A percentile compares a stretch with the other conserved stretches of the same genome.
Evolutionary conservation across 805 yeast species (phyloP).

Genomic region (Isabelozyma rhagii): DNA sequence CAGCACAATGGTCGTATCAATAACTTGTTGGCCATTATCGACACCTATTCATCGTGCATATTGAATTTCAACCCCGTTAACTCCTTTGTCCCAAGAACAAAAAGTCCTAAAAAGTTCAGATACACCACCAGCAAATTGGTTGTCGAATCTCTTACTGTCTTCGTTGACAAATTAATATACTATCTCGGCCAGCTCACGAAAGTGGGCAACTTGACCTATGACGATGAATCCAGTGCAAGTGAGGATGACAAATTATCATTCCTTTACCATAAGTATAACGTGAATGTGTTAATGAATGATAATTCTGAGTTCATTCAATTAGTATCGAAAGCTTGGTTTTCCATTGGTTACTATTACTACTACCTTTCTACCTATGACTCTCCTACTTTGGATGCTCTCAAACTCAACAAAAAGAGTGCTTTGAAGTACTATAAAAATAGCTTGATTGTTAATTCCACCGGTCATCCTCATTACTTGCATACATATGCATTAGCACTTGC

Average conservation of each 20-base stretch:
- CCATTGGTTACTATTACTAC: conserved; percentile 30
- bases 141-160: conserved; percentile 13
- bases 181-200: conserved; percentile 23
- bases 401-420: conserved; percentile 11
- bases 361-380: conserved; percentile 25
- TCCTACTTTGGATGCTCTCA: conserved; percentile 15
- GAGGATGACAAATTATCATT: conserved; percentile 25
- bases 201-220: conserved; percentile 26
- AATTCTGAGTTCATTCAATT: conserved; percentile 22
- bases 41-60: conserved; percentile 30
- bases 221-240: conserved; percentile 12
- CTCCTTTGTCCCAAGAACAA: conserved; percentile 15
- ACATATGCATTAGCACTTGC: conserved; percentile 51
- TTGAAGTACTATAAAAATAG: conserved; percentile 29
- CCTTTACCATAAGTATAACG: conserved; percentile 32
- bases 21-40: conserved; percentile 32
- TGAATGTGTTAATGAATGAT: conserved; percentile 25
- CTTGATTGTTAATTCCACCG: conserved; percentile 35
- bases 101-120: conserved; percentile 17
- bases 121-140: conserved; percentile 19
- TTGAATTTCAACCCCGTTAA: conserved; percentile 34
- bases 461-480: conserved; percentile 23
- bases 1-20: conserved; percentile 25
- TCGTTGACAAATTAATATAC: conserved; percentile 13
- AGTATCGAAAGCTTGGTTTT: conserved; percentile 35